Evolutionary conservation across 352 stramenopile species (phyloP), one percentile per base, ranked within the genome.

Genomic region (Globisporangium orthogonon): DNA sequence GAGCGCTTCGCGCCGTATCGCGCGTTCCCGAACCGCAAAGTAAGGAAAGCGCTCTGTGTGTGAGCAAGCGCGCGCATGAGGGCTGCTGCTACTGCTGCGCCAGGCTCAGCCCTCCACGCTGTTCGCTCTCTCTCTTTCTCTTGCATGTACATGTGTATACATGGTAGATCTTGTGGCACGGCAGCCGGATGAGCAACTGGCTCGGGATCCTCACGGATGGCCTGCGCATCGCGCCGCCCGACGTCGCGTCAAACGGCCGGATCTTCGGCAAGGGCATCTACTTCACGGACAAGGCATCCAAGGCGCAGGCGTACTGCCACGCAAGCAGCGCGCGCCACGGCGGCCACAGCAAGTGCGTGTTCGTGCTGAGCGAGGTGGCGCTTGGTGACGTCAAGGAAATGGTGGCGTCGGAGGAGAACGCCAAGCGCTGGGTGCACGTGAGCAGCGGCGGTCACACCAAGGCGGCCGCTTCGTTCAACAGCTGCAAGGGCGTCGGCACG

Each of bases 221-320:
- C 5, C 63, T 96, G 37, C 71, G 82, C 4, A 94, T 95, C 55
- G 86, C 82, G 15, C 87, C 86, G 11, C 67, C 81, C 7, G 81
- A 91, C 17, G 86, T 92, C 14, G 70, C 76, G 5, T 79, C 68
- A 41, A 88, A 88, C 50, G 87, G 86, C 30, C 81, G 78, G 39
- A 84, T 76, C 33, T 95, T 94, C 55, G 86, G 86, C 37, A 89
- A 88, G 50, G 86, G 87, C 29, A 55, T 96, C 7, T 96, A 96
- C 59, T 96, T 94, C 61, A 89, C 87, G 11, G 87, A 96, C 60
- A 91, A 89, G 65, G 78, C 87, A 58, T 86, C 82, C 15, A 86
- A 86, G 50, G 79, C 80, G 7, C 74, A 86, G 62, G 67, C 69
- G 33, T 90, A 89, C 40, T 89, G 78, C 64, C 77, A 85, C 40